A percentile compares a stretch with the other conserved stretches of the same genome.
Conservation (phyloP, 139 green algal genomes). For the Eudorina sp. region DNA sequence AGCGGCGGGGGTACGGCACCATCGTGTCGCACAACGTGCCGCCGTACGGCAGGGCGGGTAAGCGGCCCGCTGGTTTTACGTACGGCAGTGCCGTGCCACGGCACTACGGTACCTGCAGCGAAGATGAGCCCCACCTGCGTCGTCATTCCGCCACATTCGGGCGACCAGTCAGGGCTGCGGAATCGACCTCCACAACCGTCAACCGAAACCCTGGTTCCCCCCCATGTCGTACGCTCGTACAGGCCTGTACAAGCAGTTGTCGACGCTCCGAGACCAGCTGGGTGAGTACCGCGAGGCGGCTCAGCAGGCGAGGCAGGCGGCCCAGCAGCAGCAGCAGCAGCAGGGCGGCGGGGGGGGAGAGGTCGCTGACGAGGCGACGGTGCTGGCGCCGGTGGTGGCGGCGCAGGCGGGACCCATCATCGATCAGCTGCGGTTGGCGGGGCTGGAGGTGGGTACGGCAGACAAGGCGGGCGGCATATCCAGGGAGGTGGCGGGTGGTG, state of each 20-base stretch:
- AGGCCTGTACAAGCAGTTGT: conserved; percentile 98
- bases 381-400: conserved; percentile 15
- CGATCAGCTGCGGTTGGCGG: conserved; percentile 53
- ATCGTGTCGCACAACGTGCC: conserved; percentile 97
- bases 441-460: conserved; percentile 49
- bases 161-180: too few species aligned
- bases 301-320: background rate
- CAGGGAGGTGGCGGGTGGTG: too few species aligned
- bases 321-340: conserved; percentile 18
- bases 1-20: conserved; percentile 95
- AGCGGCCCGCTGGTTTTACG: background rate
- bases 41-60: conserved; percentile 88
- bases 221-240: conserved; percentile 88
- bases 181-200: background rate
- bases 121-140: too few species aligned
- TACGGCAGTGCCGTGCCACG: too few species aligned
- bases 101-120: too few species aligned
- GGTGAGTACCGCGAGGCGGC: conserved; percentile 85
- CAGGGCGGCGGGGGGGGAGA: background rate
- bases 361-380: background rate
- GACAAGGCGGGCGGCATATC: too few species aligned
- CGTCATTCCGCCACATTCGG: too few species aligned
- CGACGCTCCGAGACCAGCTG: conserved; percentile 85
- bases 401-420: conserved; percentile 74
- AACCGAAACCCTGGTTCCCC: background rate